A percentile compares a stretch with the other conserved stretches of the same genome.
phyloP scores from a whole-genome alignment of 2,329 filamentous ascomycete species.

The Pseudogymnoascus sp. region DNA sequence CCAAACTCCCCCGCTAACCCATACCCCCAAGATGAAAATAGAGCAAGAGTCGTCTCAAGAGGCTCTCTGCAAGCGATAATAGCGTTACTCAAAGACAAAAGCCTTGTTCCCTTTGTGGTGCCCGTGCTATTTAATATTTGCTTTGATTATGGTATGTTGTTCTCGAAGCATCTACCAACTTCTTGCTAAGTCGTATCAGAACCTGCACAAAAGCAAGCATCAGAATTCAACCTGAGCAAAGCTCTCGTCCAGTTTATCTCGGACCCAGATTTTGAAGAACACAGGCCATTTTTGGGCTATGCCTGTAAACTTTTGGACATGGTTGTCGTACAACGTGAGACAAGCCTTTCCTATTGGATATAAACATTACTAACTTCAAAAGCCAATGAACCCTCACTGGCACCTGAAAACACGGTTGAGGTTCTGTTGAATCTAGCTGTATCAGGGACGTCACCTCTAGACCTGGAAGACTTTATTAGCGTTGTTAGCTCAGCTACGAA shows the following conservation, averaged over 20 bases:
- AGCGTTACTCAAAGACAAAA: slow-evolving; percentile 37
- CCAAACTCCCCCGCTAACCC: slow-evolving; percentile 11
- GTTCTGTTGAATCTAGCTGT: slow-evolving; percentile 44
- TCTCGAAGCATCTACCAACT: slow-evolving; percentile 13
- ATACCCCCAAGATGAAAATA: slow-evolving; percentile 44
- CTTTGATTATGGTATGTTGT: slow-evolving; percentile 50
- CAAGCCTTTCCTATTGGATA: not conserved
- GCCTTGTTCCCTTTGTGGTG: slow-evolving; percentile 44
- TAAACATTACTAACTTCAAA: slow-evolving; percentile 3
- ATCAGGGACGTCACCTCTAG: slow-evolving; percentile 32
- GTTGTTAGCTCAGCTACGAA: slow-evolving; percentile 44
- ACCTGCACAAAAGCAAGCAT: slow-evolving; percentile 47
- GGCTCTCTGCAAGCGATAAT: slow-evolving; percentile 42
- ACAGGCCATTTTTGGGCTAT: slow-evolving; percentile 39
- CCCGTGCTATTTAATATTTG: slow-evolving; percentile 56
- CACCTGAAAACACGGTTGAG: slow-evolving; percentile 38
- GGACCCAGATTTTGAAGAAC: slow-evolving; percentile 35
- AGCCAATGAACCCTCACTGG: slow-evolving; percentile 25
- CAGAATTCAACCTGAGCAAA: slow-evolving; percentile 41
- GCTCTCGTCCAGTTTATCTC: slow-evolving; percentile 43
- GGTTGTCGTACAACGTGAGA: slow-evolving; percentile 41
- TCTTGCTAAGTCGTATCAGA: slow-evolving; percentile 29
- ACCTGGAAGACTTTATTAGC: slow-evolving; percentile 47
- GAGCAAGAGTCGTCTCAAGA: slow-evolving; percentile 44
- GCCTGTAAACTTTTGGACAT: slow-evolving; percentile 50